Conservation (phyloP, 352 stramenopile genomes). For the Phytopythium aichiense region DNA sequence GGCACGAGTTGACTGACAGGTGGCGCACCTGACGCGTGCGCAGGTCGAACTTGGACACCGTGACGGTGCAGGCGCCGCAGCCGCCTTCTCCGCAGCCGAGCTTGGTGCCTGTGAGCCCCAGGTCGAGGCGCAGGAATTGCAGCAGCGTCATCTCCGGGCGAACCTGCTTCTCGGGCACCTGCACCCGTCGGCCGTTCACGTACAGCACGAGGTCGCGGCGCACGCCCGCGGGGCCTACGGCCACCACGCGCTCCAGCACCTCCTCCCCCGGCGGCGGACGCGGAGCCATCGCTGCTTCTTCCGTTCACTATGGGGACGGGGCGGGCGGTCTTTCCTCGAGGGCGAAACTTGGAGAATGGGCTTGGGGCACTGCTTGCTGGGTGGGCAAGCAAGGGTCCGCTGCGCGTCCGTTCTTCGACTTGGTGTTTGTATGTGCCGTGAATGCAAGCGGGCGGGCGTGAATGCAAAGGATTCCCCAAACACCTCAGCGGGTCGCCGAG, state of each 20-base stretch:
- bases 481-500: background rate
- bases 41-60: conserved; percentile 77
- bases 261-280: conserved; percentile 3
- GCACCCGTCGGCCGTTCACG: conserved; percentile 61
- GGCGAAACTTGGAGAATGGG: conserved; percentile 2
- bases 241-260: background rate
- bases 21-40: conserved; percentile 44
- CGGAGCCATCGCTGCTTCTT: conserved; percentile 3
- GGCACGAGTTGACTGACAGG: conserved; percentile 84
- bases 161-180: conserved; percentile 44
- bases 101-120: conserved; percentile 80
- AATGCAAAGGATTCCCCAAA: conserved; percentile 4
- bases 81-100: conserved; percentile 94
- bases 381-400: background rate
- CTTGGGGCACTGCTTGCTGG: background rate
- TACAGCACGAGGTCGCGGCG: conserved; percentile 66
- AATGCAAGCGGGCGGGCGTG: background rate
- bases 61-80: conserved; percentile 96
- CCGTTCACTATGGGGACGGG: too few relatives aligned
- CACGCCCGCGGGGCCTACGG: conserved; percentile 9
- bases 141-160: conserved; percentile 77
- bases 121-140: conserved; percentile 72
- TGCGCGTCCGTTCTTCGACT: background rate
- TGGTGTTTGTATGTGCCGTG: background rate
- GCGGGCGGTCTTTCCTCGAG: background rate